Evolutionary conservation across 2,329 filamentous ascomycete genomes (phyloP).

Genomic region (Pseudocercospora macadamiae): DNA sequence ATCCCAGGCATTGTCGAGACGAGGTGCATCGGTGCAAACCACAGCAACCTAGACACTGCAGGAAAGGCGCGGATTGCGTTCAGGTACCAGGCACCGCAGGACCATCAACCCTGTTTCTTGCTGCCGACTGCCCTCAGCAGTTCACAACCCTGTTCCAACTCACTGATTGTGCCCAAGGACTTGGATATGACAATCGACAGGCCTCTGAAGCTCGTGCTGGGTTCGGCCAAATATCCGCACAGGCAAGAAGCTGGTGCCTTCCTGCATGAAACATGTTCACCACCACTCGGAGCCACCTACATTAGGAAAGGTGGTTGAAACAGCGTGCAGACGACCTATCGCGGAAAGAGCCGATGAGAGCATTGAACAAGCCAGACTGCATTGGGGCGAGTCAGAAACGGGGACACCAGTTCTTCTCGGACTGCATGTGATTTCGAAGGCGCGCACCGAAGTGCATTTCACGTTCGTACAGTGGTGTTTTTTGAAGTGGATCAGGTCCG

Average conservation of each 20-base stretch:
- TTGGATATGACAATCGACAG: neutral
- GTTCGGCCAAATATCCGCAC: neutral
- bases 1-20: neutral
- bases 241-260: neutral
- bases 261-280: neutral
- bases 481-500: too few relatives aligned
- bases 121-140: too few relatives aligned
- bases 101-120: neutral
- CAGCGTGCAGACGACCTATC: neutral
- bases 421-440: too few relatives aligned
- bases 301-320: neutral
- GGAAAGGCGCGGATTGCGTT: neutral
- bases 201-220: neutral
- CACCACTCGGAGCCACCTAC: neutral
- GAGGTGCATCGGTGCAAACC: neutral
- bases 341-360: neutral
- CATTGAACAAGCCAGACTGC: neutral
- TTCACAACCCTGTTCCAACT: neutral
- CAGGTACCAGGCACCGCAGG: constrained; percentile 1
- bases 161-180: neutral
- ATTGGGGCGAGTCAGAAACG: neutral
- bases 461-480: too few relatives aligned
- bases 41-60: neutral
- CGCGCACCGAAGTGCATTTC: too few relatives aligned
- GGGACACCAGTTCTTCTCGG: neutral